phyloP scores from a whole-genome alignment of 495 filamentous ascomycete species.

The Glonium stellatum region DNA sequence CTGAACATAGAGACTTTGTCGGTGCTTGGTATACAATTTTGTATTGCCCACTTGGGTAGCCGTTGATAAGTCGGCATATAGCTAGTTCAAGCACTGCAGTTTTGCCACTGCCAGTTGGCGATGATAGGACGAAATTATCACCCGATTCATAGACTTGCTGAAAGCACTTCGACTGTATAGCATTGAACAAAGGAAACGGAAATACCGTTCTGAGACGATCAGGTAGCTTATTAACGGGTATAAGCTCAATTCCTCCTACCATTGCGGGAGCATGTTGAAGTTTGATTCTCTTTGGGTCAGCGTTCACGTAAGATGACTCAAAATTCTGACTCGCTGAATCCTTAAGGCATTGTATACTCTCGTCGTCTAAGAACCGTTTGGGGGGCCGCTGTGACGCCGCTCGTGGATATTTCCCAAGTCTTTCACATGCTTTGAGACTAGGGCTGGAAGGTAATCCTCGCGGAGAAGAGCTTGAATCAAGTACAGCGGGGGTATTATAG shows the following conservation, averaged over 20 bases:
- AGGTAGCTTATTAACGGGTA: conserved; percentile 66
- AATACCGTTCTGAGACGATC: conserved; percentile 74
- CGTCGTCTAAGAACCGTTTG: background rate
- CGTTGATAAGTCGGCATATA: conserved; percentile 69
- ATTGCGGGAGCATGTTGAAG: conserved; percentile 40
- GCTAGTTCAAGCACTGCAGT: conserved; percentile 87
- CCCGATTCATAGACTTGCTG: conserved; percentile 59
- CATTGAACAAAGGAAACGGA: conserved; percentile 78
- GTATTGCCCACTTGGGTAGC: conserved; percentile 58
- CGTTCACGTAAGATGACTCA: conserved; percentile 1
- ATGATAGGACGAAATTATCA: conserved; percentile 81
- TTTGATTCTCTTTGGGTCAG: conserved; percentile 16
- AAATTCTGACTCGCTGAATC: background rate
- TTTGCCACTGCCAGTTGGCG: conserved; percentile 92
- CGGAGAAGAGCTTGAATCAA: conserved; percentile 20
- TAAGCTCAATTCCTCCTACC: conserved; percentile 63
- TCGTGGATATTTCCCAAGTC: conserved; percentile 11
- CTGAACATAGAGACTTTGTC: conserved; percentile 85
- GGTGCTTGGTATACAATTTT: conserved; percentile 96
- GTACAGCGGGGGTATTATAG: conserved; percentile 7
- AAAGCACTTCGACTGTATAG: conserved; percentile 86
- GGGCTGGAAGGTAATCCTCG: conserved; percentile 32
- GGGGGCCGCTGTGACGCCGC: background rate
- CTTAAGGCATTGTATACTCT: background rate
- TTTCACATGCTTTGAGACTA: conserved; percentile 33